Percentiles rank a stretch among this genome's conserved stretches.
These are phyloP conservation scores for Vishniacozyma victoriae DNA, from an alignment of 768 basidiomycete species.

Conservation along the genomic window DNA sequence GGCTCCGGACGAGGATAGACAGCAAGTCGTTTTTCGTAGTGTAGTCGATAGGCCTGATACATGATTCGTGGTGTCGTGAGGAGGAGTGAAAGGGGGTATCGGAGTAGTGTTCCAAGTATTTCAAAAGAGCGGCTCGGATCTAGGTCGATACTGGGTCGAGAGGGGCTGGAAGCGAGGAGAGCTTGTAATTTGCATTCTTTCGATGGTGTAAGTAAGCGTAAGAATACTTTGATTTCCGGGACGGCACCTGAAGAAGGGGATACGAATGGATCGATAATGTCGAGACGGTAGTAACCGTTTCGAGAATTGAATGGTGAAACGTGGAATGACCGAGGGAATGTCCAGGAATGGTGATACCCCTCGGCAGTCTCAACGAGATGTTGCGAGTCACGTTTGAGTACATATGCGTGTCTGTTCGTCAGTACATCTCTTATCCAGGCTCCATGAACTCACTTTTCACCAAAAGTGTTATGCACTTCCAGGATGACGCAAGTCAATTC, in stretches of 20 bases:
- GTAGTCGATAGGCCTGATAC: slow-evolving; percentile 58
- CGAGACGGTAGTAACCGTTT: slow-evolving; percentile 59
- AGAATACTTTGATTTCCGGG: slow-evolving; percentile 22
- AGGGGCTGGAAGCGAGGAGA: slow-evolving; percentile 51
- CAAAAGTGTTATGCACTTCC: slow-evolving; percentile 73
- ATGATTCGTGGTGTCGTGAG: slow-evolving; percentile 59
- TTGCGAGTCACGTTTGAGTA: slow-evolving; percentile 11
- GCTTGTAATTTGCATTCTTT: slow-evolving; percentile 56
- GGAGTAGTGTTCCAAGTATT: slow-evolving; percentile 48
- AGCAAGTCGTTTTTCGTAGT: slow-evolving; percentile 57
- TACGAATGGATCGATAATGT: slow-evolving; percentile 52
- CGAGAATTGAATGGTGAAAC: slow-evolving; percentile 74
- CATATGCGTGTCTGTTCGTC: slow-evolving; percentile 23
- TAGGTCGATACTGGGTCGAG: slow-evolving; percentile 48
- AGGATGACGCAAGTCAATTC: slow-evolving; percentile 49
- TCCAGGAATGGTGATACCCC: slow-evolving; percentile 58
- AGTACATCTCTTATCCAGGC: not conserved
- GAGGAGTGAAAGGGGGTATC: slow-evolving; percentile 55
- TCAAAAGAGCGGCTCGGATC: not conserved
- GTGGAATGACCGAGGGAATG: slow-evolving; percentile 62
- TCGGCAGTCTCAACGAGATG: slow-evolving; percentile 4
- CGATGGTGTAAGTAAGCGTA: slow-evolving; percentile 38
- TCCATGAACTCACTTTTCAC: slow-evolving; percentile 51
- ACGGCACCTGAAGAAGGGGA: slow-evolving; percentile 6
- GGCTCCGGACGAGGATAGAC: slow-evolving; percentile 62